Base-by-base conservation (phyloP, 768 basidiomycete genomes). In the Plicaturopsis crispa region DNA sequence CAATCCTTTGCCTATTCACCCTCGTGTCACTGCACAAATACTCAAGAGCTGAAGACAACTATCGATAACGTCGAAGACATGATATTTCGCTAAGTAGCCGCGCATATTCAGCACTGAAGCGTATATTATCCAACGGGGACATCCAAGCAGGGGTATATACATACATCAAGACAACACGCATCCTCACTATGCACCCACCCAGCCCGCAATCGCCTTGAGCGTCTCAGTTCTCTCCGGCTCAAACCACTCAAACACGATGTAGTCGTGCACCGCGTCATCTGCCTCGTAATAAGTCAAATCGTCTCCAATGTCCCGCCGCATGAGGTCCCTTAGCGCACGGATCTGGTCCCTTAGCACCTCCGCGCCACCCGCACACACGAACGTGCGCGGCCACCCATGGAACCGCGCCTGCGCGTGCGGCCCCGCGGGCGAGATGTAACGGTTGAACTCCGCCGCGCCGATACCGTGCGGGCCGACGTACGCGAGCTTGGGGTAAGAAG, bases 341-440 rank as follows among this genome's bases (percentile, higher is more conserved):
- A 72, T 69, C 31, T 65, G 61, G 52, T 82, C 80, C n/a, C 66
- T 57, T n/a, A 78, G 44, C 6, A 72, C 52, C 51, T 83, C 80
- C 3, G 71, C 72, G 4, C 70, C 73, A 12, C 80, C 80, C 4
- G 62, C 66, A 5, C 67, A 60, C 31, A 84, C 67, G 53, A 78
- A 79, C 0, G 78, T 80, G 16, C 67, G 59, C 2, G 81, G 80
- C 55, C 76, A 83, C 13, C 66, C 70, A 24, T 55, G 63, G 55
- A 82, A 84, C 3, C 48, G 35, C 20, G 59, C 45, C 6, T 50
- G 47, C 1, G 65, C 59, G 32, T 67, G 50, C 19, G 63, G 46
- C 13, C 73, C 76, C 6, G 70, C 72, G 3, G 80, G 79, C 0
- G 80, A 83, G 23, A 84, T 63, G 44, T 78, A 81, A 20, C 61